Evolutionary conservation across 805 yeast species (phyloP).

Genomic region (Metahyphopichia silvanorum): DNA sequence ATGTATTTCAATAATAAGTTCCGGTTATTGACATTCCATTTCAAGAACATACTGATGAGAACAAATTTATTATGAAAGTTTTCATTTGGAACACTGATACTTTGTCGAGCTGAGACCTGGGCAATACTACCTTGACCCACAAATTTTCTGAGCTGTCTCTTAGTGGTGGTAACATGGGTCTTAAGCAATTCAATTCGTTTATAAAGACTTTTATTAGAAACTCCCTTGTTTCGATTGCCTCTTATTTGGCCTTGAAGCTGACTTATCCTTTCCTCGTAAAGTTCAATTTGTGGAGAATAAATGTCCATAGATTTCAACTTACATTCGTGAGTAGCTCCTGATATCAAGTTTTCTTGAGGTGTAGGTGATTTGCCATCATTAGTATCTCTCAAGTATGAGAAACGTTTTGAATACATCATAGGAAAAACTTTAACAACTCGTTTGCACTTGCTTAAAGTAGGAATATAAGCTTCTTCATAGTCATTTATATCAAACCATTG

Average conservation of each 20-base stretch:
- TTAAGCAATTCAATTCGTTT: slow-evolving; percentile 18
- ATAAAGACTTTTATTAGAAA: slow-evolving; percentile 6
- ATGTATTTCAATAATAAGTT: slow-evolving; percentile 32
- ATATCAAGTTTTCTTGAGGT: slow-evolving; percentile 14
- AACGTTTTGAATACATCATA: slow-evolving; percentile 62
- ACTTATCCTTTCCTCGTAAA: slow-evolving; percentile 21
- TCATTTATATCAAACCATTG: slow-evolving; percentile 65
- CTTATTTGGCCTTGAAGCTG: slow-evolving; percentile 18
- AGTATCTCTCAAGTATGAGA: slow-evolving; percentile 67
- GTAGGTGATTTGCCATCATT: slow-evolving; percentile 1
- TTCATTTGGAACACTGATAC: slow-evolving; percentile 7
- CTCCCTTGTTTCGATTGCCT: slow-evolving; percentile 6
- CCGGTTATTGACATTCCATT: slow-evolving; percentile 39
- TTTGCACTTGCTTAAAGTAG: slow-evolving; percentile 30
- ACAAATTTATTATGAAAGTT: slow-evolving; percentile 37
- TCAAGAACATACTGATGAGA: slow-evolving; percentile 35
- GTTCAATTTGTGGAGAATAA: slow-evolving; percentile 24
- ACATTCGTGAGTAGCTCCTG: slow-evolving; percentile 29
- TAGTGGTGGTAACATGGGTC: slow-evolving; percentile 11
- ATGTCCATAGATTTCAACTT: slow-evolving; percentile 22
- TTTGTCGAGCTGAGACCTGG: too few species aligned
- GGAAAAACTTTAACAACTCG: slow-evolving; percentile 55
- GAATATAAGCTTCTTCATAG: slow-evolving; percentile 53
- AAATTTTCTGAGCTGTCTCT: slow-evolving; percentile 3
- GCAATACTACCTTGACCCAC: neutral